Percentiles rank a stretch among this genome's conserved stretches.
These are phyloP conservation scores for Cordyceps fumosorosea DNA, from an alignment of 2,329 filamentous ascomycete species.

Conservation along the genomic window DNA sequence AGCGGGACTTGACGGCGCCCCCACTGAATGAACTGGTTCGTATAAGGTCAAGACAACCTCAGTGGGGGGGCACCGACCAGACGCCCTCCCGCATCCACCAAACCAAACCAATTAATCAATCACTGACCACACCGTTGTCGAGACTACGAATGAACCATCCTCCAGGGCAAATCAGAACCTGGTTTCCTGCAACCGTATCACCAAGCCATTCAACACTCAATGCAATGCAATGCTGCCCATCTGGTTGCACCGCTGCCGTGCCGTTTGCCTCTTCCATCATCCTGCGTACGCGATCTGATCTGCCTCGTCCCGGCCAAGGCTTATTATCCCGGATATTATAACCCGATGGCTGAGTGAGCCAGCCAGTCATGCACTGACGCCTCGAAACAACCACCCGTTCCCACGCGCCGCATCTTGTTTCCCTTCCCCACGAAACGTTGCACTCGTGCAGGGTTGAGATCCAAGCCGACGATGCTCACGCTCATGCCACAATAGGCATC, in stretches of 20 bases:
- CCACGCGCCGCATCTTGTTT: neutral
- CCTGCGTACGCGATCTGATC: neutral
- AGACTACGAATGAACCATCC: neutral
- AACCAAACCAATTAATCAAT: neutral
- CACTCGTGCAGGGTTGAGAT: neutral
- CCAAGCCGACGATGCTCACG: neutral
- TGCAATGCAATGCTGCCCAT: too few relatives aligned
- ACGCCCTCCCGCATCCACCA: too few relatives aligned
- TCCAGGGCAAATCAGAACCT: neutral
- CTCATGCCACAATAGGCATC: constrained; percentile 8
- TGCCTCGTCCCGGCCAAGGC: constrained; percentile 6
- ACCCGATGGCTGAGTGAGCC: neutral
- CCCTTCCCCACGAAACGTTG: constrained; percentile 8
- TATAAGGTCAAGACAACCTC: too few relatives aligned
- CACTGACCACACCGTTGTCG: neutral
- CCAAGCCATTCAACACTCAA: neutral
- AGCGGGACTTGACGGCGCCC: too few relatives aligned
- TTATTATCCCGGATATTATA: neutral
- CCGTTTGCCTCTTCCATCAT: neutral
- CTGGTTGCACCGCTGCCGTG: neutral
- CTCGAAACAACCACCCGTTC: neutral
- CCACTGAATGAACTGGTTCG: too few relatives aligned
- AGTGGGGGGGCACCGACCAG: too few relatives aligned
- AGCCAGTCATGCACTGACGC: neutral
- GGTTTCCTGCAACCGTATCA: neutral